Evolutionary conservation across 176 grass and related monocot genomes (phyloP), one percentile per base, ranked within the genome.

Genomic region (Ensete glaucum): DNA sequence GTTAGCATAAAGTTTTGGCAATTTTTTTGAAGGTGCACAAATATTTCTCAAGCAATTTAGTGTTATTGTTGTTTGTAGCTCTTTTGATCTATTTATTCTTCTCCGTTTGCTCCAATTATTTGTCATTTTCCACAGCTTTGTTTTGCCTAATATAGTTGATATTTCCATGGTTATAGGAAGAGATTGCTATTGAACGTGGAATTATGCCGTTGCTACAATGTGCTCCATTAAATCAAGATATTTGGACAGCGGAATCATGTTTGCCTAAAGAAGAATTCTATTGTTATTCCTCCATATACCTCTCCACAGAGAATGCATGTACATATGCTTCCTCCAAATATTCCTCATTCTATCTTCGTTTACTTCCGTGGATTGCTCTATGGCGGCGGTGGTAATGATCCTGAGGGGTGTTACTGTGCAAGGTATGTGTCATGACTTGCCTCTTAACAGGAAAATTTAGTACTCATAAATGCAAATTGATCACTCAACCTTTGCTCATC

Each of bases 211-310:
- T 90, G 85, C 85, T 90, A 82, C 85, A 73, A 7, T 82, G 88
- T 26, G 88, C 88, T 23, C 87, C 88, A 0, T 69, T 90, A 0
- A 85, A 87, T 13, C 88, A 90, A 90, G 72, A 90, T 85, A 22
- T 90, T 90, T 80, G 88, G 88, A 82, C 88, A 90, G 54, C 84
- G 84, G 52, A 85, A 90, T 71, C 88, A 90, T 85, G 88, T 90
- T 7, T 90, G 88, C 68, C 54, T 90, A 4, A 90, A 87, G 85
- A 85, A 90, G 63, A 85, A 85, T 25, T 90, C 88, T 15, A 85
- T 90, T 62, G 87, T 77, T n/a, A 84, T 90, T 65, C 88, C 88
- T n/a, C 88, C 88, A 65, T 90, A 80, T 87, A 82, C 88, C 69
- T 85, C 88, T 71, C 85, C 88, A 56, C 82, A 87, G 68, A 90